A percentile compares a stretch with the other conserved stretches of the same genome.
Conservation (phyloP, 2,329 filamentous ascomycete genomes). For the Fusarium camptoceras region DNA sequence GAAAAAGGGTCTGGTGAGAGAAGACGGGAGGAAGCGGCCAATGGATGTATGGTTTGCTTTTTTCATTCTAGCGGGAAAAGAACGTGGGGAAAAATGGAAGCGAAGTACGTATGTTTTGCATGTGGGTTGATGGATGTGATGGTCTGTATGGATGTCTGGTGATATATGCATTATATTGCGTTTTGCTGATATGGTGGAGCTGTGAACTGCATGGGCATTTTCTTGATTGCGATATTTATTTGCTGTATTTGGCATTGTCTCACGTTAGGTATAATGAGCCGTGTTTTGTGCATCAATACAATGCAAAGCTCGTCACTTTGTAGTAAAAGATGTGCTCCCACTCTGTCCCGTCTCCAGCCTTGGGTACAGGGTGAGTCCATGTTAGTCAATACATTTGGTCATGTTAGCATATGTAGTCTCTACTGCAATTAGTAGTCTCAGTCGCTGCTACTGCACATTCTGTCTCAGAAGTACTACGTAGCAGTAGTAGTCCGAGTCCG, state of each 20-base stretch:
- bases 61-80: background rate
- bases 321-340: background rate
- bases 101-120: conserved; percentile 26
- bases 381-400: conserved; percentile 31
- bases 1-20: conserved; percentile 7
- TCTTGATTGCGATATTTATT: background rate
- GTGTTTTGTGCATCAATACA: background rate
- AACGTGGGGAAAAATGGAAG: conserved; percentile 16
- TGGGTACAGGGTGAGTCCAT: conserved; percentile 1
- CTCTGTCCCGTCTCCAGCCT: conserved; percentile 21
- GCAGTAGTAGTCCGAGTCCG: background rate
- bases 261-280: background rate
- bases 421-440: background rate
- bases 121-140: conserved; percentile 8
- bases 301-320: background rate
- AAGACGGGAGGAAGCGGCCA: conserved; percentile 23
- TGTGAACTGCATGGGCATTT: background rate
- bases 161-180: conserved; percentile 1
- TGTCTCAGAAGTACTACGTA: conserved; percentile 19
- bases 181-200: conserved; percentile 11
- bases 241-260: background rate
- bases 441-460: conserved; percentile 1
- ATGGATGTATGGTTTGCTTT: conserved; percentile 2
- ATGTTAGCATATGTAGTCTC: conserved; percentile 8
- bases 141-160: background rate